Evolutionary conservation across 495 filamentous ascomycete species (phyloP).

Genomic region (Lineolata rhizophorae): DNA sequence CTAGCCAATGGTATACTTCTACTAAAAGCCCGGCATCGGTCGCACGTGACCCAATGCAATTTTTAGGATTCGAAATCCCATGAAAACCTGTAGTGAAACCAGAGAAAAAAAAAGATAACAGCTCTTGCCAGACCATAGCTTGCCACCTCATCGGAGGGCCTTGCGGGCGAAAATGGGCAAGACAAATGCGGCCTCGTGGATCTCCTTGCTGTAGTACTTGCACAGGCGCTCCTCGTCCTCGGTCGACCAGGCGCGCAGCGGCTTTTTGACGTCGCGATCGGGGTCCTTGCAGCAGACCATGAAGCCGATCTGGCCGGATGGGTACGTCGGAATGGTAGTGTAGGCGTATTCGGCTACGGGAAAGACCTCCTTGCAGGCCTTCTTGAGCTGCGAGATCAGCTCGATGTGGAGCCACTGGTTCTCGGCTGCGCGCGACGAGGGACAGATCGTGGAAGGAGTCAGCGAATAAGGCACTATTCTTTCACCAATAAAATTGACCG

Average conservation of each 20-base stretch:
- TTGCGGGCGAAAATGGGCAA: slow-evolving; percentile 79
- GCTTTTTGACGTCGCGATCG: slow-evolving; percentile 57
- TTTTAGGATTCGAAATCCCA: too few species aligned
- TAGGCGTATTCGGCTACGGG: slow-evolving; percentile 94
- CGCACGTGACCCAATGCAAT: too few species aligned
- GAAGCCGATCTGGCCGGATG: slow-evolving; percentile 97
- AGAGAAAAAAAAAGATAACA: too few species aligned
- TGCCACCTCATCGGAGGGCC: slow-evolving; percentile 28
- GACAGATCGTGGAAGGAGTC: slow-evolving; percentile 10
- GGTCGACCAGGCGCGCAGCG: slow-evolving; percentile 49
- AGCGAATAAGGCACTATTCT: slow-evolving; percentile 7
- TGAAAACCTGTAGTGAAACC: too few species aligned
- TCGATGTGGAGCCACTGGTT: slow-evolving; percentile 97
- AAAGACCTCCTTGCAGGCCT: slow-evolving; percentile 93
- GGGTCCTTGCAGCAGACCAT: slow-evolving; percentile 98
- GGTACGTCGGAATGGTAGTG: slow-evolving; percentile 99
- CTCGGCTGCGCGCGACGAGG: slow-evolving; percentile 39
- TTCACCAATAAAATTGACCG: too few species aligned
- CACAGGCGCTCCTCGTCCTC: slow-evolving; percentile 86
- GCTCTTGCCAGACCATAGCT: too few species aligned
- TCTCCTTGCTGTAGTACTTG: slow-evolving; percentile 88
- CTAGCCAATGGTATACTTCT: too few species aligned
- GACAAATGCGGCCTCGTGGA: slow-evolving; percentile 85
- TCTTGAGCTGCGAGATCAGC: slow-evolving; percentile 78
- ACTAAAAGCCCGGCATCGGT: too few species aligned